Percentiles rank a stretch among this genome's conserved stretches.
Conservation (phyloP, 768 basidiomycete species). For the Naematelia encephala region DNA sequence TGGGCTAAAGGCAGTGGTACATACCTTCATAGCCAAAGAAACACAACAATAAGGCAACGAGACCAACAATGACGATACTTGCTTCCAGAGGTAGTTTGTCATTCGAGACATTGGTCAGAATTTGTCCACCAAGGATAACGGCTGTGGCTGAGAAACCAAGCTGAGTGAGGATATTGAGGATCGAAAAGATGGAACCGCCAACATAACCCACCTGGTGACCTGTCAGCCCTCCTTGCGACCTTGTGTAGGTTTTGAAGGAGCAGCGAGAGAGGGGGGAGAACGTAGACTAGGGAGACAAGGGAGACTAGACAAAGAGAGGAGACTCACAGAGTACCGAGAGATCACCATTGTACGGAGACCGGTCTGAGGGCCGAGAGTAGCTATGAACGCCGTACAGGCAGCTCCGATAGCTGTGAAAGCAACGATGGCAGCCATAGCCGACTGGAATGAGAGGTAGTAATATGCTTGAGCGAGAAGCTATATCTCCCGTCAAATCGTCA, state of each 20-base stretch:
- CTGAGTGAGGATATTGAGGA: slow-evolving; percentile 60
- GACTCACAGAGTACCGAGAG: slow-evolving; percentile 9
- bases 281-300: not conserved
- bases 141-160: slow-evolving; percentile 57
- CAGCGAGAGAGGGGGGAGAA: too few species aligned
- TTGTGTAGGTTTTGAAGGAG: not conserved
- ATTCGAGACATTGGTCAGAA: slow-evolving; percentile 54
- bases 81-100: slow-evolving; percentile 56
- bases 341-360: slow-evolving; percentile 60
- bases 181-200: slow-evolving; percentile 57
- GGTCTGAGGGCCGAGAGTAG: slow-evolving; percentile 58
- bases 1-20: not conserved
- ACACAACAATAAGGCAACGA: slow-evolving; percentile 30
- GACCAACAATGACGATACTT: slow-evolving; percentile 55
- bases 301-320: slow-evolving; percentile 54
- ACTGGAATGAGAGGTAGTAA: slow-evolving; percentile 57
- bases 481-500: not conserved
- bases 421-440: slow-evolving; percentile 55
- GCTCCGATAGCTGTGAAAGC: slow-evolving; percentile 56
- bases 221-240: slow-evolving; percentile 16
- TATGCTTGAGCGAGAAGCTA: slow-evolving; percentile 54
- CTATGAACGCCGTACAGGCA: slow-evolving; percentile 56
- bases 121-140: slow-evolving; percentile 61
- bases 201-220: slow-evolving; percentile 52
- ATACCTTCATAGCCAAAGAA: slow-evolving; percentile 31